Base-by-base conservation (phyloP, 495 filamentous ascomycete species). In the Hypoxylon lienhwacheense region DNA sequence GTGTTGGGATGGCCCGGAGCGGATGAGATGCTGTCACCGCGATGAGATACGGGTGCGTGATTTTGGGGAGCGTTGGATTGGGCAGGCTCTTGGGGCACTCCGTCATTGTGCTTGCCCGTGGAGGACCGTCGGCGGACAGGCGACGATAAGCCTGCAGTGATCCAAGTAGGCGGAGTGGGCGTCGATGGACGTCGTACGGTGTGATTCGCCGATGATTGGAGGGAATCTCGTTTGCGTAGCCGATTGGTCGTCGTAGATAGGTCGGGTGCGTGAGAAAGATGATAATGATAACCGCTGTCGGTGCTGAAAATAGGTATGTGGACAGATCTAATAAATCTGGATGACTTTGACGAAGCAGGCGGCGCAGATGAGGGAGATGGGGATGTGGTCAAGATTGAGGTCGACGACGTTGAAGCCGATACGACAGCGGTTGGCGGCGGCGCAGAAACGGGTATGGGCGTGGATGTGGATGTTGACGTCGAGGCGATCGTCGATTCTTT, bases 11-110 rank as follows among this genome's bases (percentile, higher is more conserved):
- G 53, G 21, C 59, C 69, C 16, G 70, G 67, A 33, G 65, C 53
- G 56, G 68, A 69, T 36, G 70, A 72, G 24, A 73, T 35, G 65
- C 68, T 73, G 53, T 72, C 73, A 63, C 67, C 52, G 53, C 72
- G 69, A 51, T 51, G 51, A 32, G 53, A 51, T 51, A 48, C 45
- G 28, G 53, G 47, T 16, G 24, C 19, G 47, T 59, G 62, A 22
- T 63, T 57, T 43, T 51, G 52, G 59, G 58, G 39, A 31, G 66
- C 15, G 29, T 39, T 44, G 47, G 33, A 44, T 48, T 59, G 53
- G 22, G 47, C 61, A 41, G 63, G 45, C 34, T 70, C 69, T 35
- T 52, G 46, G 47, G 56, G 50, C 73, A 73, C 72, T 61, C 62
- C 59, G 52, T 67, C 65, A 70, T 74, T 68, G 40, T 66, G 47